These are phyloP conservation scores for Lachnellula suecica DNA, from an alignment of 2,329 filamentous ascomycete species.

Conservation along the genomic window DNA sequence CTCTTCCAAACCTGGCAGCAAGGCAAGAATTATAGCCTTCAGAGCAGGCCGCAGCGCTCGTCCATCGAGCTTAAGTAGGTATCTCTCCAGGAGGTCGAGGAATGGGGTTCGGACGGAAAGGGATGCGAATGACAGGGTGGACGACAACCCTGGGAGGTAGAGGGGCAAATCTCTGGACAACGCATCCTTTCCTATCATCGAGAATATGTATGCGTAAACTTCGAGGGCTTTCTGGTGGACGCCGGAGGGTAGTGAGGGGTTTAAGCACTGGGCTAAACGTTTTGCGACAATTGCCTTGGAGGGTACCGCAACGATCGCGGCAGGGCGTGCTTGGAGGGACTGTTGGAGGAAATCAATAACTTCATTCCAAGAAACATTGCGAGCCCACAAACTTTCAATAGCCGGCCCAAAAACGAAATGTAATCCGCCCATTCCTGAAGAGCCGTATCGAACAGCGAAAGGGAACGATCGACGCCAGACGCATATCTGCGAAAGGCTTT, in stretches of 20 bases:
- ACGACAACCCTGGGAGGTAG: slow-evolving; percentile 85
- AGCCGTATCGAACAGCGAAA: slow-evolving; percentile 87
- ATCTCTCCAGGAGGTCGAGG: slow-evolving; percentile 77
- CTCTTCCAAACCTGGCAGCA: slow-evolving; percentile 90
- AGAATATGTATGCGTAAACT: slow-evolving; percentile 88
- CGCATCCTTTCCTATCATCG: slow-evolving; percentile 76
- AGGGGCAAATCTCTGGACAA: slow-evolving; percentile 80
- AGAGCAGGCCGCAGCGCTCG: slow-evolving; percentile 78
- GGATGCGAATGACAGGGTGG: slow-evolving; percentile 91
- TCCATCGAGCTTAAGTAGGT: slow-evolving; percentile 72
- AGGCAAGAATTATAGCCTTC: slow-evolving; percentile 84
- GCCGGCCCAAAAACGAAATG: slow-evolving; percentile 89
- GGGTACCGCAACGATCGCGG: slow-evolving; percentile 70
- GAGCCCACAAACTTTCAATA: slow-evolving; percentile 70
- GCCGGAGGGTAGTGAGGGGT: slow-evolving; percentile 87
- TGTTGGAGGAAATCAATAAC: slow-evolving; percentile 39
- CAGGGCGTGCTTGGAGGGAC: slow-evolving; percentile 85
- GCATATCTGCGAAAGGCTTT: slow-evolving; percentile 86
- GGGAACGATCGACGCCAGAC: slow-evolving; percentile 78
- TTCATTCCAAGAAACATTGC: slow-evolving; percentile 9
- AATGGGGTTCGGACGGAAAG: slow-evolving; percentile 85
- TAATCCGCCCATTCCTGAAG: slow-evolving; percentile 99
- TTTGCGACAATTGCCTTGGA: slow-evolving; percentile 83
- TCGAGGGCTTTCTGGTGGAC: slow-evolving; percentile 97
- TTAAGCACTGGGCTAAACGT: slow-evolving; percentile 90